Conservation (phyloP, 768 basidiomycete species). For the Amyloporia xantha region DNA sequence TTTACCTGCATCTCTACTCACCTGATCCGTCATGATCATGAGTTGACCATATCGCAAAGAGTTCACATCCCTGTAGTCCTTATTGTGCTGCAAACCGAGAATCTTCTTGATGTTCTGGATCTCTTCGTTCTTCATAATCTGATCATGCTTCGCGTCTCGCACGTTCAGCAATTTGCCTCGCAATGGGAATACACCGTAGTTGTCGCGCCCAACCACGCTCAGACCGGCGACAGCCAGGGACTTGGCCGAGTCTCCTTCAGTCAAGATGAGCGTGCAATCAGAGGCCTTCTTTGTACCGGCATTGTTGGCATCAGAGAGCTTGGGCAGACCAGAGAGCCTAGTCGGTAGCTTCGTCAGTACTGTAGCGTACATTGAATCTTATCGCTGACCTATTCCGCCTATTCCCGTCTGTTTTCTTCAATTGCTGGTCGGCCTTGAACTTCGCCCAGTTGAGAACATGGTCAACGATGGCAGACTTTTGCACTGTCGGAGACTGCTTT, state of each 20-base stretch:
- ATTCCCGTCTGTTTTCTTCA: slow-evolving; percentile 91
- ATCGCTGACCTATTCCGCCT: slow-evolving; percentile 62
- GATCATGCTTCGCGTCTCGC: slow-evolving; percentile 91
- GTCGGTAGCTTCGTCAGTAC: too few species aligned
- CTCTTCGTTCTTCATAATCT: slow-evolving; percentile 98
- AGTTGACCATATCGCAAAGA: slow-evolving; percentile 86
- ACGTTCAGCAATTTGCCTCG: slow-evolving; percentile 98
- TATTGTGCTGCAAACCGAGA: slow-evolving; percentile 91
- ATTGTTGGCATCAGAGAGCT: slow-evolving; percentile 95
- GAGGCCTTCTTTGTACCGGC: slow-evolving; percentile 79
- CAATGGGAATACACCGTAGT: slow-evolving; percentile 96
- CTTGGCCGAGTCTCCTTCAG: slow-evolving; percentile 99
- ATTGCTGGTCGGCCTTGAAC: slow-evolving; percentile 92
- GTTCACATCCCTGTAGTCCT: slow-evolving; percentile 64
- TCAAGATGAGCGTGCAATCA: slow-evolving; percentile 91
- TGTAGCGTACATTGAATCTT: neutral
- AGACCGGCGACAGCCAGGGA: slow-evolving; percentile 93
- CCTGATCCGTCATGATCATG: slow-evolving; percentile 99
- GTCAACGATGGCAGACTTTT: slow-evolving; percentile 86
- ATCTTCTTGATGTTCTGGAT: slow-evolving; percentile 98
- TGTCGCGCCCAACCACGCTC: slow-evolving; percentile 90
- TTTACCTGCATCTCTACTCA: slow-evolving; percentile 27
- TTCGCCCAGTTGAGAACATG: slow-evolving; percentile 94
- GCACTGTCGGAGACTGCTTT: slow-evolving; percentile 40
- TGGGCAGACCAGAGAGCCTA: slow-evolving; percentile 86